phyloP scores from a whole-genome alignment of 805 yeast genomes.

The Wickerhamomyces pijperi region DNA sequence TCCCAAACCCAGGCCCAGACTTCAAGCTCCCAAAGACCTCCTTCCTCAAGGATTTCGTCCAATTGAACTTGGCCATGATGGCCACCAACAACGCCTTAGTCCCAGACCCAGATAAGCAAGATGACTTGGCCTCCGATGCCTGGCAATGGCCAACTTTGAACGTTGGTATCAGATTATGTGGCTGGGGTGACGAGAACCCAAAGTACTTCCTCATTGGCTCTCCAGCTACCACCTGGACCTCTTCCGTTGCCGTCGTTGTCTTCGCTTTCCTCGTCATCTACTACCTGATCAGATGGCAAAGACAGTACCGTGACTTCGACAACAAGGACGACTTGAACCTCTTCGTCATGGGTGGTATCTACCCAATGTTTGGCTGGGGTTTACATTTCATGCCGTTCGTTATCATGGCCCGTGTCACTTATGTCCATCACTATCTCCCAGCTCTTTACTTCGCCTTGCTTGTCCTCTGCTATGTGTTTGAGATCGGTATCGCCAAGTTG shows the following conservation, averaged over 20 bases:
- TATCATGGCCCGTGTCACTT: conserved; percentile 78
- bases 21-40: conserved; percentile 64
- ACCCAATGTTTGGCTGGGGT: conserved; percentile 77
- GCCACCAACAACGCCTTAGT: conserved; percentile 75
- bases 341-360: conserved; percentile 61
- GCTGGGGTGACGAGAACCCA: conserved; percentile 49
- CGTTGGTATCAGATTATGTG: conserved; percentile 66
- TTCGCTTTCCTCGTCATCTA: conserved; percentile 32
- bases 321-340: conserved; percentile 32
- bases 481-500: conserved; percentile 31
- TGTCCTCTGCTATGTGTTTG: conserved; percentile 41
- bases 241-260: conserved; percentile 45
- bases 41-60: conserved; percentile 66
- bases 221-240: conserved; percentile 71
- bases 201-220: conserved; percentile 66
- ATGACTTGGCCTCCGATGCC: conserved; percentile 58
- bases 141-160: conserved; percentile 88
- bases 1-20: conserved; percentile 50
- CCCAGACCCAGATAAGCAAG: conserved; percentile 68
- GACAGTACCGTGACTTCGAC: conserved; percentile 59
- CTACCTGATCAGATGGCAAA: conserved; percentile 55
- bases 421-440: conserved; percentile 79
- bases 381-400: conserved; percentile 67
- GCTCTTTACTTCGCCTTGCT: conserved; percentile 59
- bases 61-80: conserved; percentile 78